Conservation (phyloP, 805 yeast species). For the Saccharomyces mikatae region DNA sequence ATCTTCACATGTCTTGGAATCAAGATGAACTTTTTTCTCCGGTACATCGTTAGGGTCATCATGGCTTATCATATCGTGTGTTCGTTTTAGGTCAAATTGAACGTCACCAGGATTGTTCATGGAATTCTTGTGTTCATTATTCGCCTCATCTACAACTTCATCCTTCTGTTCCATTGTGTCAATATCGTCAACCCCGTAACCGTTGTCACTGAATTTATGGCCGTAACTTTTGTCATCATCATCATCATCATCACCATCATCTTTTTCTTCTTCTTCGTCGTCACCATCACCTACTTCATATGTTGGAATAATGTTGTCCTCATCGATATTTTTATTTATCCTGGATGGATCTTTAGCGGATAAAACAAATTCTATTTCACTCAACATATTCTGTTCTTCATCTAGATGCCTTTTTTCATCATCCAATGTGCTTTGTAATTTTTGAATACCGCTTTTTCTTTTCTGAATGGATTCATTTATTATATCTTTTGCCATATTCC, state of each 20-base stretch:
- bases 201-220: background rate
- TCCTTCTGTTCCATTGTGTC: background rate
- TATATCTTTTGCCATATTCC: constrained; percentile 25
- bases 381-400: constrained; percentile 23
- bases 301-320: constrained; percentile 23
- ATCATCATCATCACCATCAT: background rate
- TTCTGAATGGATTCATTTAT: constrained; percentile 22
- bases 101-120: background rate
- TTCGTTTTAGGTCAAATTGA: background rate
- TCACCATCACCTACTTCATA: constrained; percentile 21
- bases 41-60: background rate
- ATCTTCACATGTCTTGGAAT: background rate
- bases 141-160: background rate
- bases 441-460: constrained; percentile 22
- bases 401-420: constrained; percentile 21
- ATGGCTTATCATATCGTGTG: background rate
- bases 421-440: constrained; percentile 20
- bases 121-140: background rate
- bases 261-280: constrained; percentile 15
- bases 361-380: constrained; percentile 22
- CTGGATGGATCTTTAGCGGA: constrained; percentile 20
- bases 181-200: background rate
- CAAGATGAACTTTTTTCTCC: background rate
- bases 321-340: constrained; percentile 2
- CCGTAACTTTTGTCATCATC: constrained; percentile 1